phyloP scores from a whole-genome alignment of 2,329 filamentous ascomycete species.

The Colletotrichum eremochloae region DNA sequence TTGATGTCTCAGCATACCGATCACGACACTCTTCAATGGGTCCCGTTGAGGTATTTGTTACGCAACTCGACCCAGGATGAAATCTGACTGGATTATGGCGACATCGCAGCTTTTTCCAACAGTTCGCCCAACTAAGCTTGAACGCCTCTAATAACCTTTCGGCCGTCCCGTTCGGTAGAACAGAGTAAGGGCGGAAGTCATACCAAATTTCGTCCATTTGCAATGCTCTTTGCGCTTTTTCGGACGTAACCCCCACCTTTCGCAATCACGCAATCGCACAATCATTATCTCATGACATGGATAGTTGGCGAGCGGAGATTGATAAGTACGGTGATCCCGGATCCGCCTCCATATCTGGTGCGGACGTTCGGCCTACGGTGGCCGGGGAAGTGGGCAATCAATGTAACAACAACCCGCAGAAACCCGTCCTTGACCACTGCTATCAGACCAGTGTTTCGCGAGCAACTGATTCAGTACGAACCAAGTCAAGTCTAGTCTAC shows the following conservation, averaged over 20 bases:
- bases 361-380: background rate
- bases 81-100: constrained; percentile 13
- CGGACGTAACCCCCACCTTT: background rate
- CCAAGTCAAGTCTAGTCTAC: background rate
- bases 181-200: background rate
- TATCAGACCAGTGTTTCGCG: background rate
- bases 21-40: background rate
- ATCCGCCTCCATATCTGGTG: constrained; percentile 3
- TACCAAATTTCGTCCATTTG: background rate
- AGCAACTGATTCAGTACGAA: background rate
- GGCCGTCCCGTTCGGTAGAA: background rate
- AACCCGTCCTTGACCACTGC: background rate
- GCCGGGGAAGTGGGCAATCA: constrained; percentile 6
- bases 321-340: background rate
- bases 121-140: background rate
- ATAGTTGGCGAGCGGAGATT: background rate
- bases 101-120: constrained; percentile 9
- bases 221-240: background rate
- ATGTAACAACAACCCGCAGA: background rate
- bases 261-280: constrained; percentile 8
- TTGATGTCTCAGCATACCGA: background rate
- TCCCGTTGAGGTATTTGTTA: background rate
- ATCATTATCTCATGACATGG: background rate
- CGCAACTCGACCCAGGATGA: constrained; percentile 1
- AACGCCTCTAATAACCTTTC: background rate